Percentiles rank a stretch among this genome's conserved stretches.
phyloP scores from a whole-genome alignment of 2,329 filamentous ascomycete genomes.

The Lizonia empirigonia region DNA sequence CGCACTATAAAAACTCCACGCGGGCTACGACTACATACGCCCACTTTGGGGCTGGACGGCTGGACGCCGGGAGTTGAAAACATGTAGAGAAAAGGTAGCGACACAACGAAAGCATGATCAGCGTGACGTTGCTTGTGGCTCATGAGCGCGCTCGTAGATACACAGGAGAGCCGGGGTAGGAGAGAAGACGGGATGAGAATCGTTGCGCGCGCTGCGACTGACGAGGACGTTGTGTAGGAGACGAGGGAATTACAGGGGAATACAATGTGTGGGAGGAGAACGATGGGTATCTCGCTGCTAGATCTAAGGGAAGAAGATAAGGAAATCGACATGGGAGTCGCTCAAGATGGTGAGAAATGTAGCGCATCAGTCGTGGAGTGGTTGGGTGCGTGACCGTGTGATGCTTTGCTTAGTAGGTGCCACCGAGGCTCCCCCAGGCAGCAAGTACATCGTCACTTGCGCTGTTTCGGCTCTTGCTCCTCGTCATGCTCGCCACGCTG shows the following conservation, averaged over 20 bases:
- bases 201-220: constrained; percentile 18
- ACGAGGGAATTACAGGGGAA: neutral
- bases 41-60: neutral
- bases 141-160: neutral
- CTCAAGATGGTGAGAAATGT: neutral
- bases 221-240: neutral
- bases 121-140: neutral
- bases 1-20: no score
- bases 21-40: no score
- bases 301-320: neutral
- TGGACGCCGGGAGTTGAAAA: neutral
- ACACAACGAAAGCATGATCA: constrained; percentile 2
- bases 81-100: neutral
- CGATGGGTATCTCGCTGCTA: constrained; percentile 1
- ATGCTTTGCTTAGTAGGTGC: constrained; percentile 30
- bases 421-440: constrained; percentile 55
- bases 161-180: neutral
- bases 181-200: neutral
- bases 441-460: constrained; percentile 55
- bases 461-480: constrained; percentile 39
- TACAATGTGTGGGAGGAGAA: neutral
- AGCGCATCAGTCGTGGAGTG: neutral
- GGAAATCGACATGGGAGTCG: neutral
- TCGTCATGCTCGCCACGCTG: constrained; percentile 31
- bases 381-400: neutral